Percentiles rank a stretch among this genome's conserved stretches.
Conservation (phyloP, 169 alveolate genomes). For the Plasmodium ovale region DNA sequence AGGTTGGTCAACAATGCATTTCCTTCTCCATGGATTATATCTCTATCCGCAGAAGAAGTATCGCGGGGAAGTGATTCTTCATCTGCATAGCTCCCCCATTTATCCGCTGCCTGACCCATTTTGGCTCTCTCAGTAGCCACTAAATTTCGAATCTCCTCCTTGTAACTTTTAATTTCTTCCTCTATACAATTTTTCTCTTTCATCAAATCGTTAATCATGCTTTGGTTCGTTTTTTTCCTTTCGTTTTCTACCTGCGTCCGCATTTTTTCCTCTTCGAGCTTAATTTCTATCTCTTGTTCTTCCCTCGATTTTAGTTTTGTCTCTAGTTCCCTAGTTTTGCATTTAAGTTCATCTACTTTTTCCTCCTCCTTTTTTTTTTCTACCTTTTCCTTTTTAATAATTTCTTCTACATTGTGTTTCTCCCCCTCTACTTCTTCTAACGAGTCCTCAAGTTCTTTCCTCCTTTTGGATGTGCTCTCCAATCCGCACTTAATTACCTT, state of each 20-base stretch:
- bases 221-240: conserved; percentile 17
- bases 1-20: neutral
- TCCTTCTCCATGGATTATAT: neutral
- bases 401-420: neutral
- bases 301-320: neutral
- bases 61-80: too few relatives aligned
- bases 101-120: neutral
- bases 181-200: conserved; percentile 39
- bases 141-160: conserved; percentile 49
- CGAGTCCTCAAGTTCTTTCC: conserved; percentile 25
- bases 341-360: conserved; percentile 4
- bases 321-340: neutral
- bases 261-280: conserved; percentile 6
- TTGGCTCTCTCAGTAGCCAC: conserved; percentile 20
- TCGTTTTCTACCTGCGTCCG: conserved; percentile 14
- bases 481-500: conserved; percentile 35
- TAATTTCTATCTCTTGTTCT: neutral
- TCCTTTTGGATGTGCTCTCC: conserved; percentile 11
- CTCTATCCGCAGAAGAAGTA: neutral
- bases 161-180: conserved; percentile 41
- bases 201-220: conserved; percentile 17
- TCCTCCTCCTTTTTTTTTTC: conserved; percentile 34
- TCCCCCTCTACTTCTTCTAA: neutral
- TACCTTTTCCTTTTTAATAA: neutral
- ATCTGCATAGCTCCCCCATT: neutral